phyloP scores from a whole-genome alignment of 306 rosid species.

The Cyamopsis tetragonoloba region DNA sequence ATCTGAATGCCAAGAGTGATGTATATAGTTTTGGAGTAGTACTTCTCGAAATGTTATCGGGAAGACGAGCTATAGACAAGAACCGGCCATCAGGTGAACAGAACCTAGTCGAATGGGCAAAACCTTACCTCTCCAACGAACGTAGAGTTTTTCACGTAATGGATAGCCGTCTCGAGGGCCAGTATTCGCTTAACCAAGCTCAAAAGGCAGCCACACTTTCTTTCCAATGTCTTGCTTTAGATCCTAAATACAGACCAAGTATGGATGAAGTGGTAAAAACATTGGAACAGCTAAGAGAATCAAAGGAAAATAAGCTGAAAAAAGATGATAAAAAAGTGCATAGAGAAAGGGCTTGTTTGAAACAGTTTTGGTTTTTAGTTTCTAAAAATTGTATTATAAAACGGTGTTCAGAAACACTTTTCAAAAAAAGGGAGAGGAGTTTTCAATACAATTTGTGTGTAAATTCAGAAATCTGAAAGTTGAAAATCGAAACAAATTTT shows the following conservation, averaged over 20 bases:
- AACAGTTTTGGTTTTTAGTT: no score
- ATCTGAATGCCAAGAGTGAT: slow-evolving; percentile 72
- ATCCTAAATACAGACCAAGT: slow-evolving; percentile 53
- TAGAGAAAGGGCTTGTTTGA: no score
- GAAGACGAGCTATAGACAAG: slow-evolving; percentile 67
- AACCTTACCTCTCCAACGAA: slow-evolving; percentile 56
- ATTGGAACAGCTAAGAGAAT: slow-evolving; percentile 60
- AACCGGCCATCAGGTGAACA: slow-evolving; percentile 85
- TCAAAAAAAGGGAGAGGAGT: no score
- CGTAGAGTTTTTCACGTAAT: slow-evolving; percentile 54
- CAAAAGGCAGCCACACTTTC: slow-evolving; percentile 65
- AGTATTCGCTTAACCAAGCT: slow-evolving; percentile 48
- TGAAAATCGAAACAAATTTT: no score
- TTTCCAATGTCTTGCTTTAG: slow-evolving; percentile 54
- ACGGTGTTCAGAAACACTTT: no score
- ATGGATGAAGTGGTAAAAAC: slow-evolving; percentile 56
- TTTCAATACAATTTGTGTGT: no score
- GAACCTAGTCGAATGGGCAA: slow-evolving; percentile 78
- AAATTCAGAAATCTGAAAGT: no score
- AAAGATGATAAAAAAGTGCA: slow-evolving; percentile 25
- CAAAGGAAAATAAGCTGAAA: slow-evolving; percentile 26
- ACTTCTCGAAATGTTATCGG: slow-evolving; percentile 72
- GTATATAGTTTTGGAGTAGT: slow-evolving; percentile 93
- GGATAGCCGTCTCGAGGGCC: slow-evolving; percentile 65
- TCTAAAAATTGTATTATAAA: no score